Conservation (phyloP, 1,139 yeast species). For the Lodderomyces jiufengensis region DNA sequence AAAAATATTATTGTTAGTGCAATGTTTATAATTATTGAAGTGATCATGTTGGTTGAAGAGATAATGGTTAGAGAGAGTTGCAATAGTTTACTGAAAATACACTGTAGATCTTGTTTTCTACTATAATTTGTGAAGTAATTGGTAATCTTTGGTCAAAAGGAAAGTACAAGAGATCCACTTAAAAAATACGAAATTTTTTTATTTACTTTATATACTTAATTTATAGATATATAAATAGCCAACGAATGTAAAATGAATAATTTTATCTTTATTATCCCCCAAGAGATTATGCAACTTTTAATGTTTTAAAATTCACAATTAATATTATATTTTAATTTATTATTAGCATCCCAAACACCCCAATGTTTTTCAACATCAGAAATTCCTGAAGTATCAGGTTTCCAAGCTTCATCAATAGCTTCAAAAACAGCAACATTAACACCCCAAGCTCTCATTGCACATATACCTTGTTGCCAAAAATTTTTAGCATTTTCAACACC, state of each 20-base stretch:
- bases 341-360: conserved; percentile 74
- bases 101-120: no score
- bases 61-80: no score
- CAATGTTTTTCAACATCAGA: conserved; percentile 86
- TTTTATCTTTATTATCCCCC: no score
- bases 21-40: not conserved
- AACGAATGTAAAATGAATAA: no score
- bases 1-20: not conserved
- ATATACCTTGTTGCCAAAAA: conserved; percentile 84
- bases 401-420: conserved; percentile 95
- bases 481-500: conserved; percentile 65
- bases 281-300: no score
- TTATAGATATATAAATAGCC: not conserved
- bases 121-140: no score
- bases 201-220: no score
- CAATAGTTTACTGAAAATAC: no score
- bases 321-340: conserved; percentile 56
- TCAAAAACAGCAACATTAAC: conserved; percentile 87
- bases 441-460: conserved; percentile 96
- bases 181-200: not conserved
- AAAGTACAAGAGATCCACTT: no score
- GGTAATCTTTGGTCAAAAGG: no score
- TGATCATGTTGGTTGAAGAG: not conserved
- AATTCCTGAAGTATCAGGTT: conserved; percentile 84
- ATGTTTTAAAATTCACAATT: conserved; percentile 44